Evolutionary conservation across 139 green algal species (phyloP), one percentile per base, ranked within the genome.

Genomic region (Ettlia oleoabundans): DNA sequence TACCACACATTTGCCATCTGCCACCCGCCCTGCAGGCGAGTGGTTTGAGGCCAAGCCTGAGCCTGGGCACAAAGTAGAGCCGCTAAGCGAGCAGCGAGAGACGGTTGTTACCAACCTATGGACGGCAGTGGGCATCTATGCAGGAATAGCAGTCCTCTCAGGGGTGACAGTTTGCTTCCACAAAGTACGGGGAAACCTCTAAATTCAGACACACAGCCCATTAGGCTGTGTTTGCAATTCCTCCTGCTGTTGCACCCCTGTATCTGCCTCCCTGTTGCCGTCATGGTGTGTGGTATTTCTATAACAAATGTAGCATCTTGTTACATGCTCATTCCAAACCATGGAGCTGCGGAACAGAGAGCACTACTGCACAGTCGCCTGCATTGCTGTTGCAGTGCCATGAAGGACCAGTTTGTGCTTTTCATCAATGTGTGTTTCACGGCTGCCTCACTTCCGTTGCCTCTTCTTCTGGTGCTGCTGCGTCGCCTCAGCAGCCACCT

Each of bases 41-140:
- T 89, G 85, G 85, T 89, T 84, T 81, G 80, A 86, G 67, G 13
- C 65, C 37, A 86, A 86, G 63, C 35, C 58, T 30, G 51, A 81
- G 52, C 62, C 75, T 8, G 80, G 80, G 0, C 30, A 82, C 10
- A 18, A 64, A 7, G 22, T 68, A 1, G 51, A 67, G 58, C 85
- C 85, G 4, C n/a, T 89, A 4, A 32, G 72, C 2, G 85, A 86
- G 58, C 85, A 89, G 75, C 41, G 72, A 40, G 80, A 61, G 9
- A 30, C 24, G 37, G 80, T 78, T 30, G 80, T 84, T 5, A 6
- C 26, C 24, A 73, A 62, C 35, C 65, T 89, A 0, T 89, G 85
- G 85, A 30, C 26, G 21, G 65, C 84, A n/a, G 78, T 84, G 18
- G 72, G 41, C 47, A 76, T 89, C 38, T 89, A 89, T 33, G 65